Evolutionary conservation across 1,139 yeast species (phyloP).

Genomic region (Candida tetrigidarum): DNA sequence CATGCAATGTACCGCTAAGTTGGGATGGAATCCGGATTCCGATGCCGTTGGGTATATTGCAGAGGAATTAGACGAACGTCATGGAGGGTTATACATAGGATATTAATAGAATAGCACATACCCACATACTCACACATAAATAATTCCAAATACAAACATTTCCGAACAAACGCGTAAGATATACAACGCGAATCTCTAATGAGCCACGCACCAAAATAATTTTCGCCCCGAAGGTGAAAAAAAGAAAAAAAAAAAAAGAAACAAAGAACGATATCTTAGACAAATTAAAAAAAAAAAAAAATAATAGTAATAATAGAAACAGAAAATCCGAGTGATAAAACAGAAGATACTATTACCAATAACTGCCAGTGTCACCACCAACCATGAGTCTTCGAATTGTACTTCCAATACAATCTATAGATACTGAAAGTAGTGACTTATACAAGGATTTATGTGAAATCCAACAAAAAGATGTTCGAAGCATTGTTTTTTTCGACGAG

Average conservation of each 20-base stretch:
- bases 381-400: constrained; percentile 17
- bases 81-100: constrained; percentile 50
- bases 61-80: constrained; percentile 42
- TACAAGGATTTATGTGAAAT: constrained; percentile 5
- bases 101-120: constrained; percentile 31
- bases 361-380: neutral
- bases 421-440: constrained; percentile 5
- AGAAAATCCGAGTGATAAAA: neutral
- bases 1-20: constrained; percentile 69
- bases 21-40: constrained; percentile 87
- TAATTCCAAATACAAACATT: too few relatives aligned
- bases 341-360: neutral
- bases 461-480: constrained; percentile 4
- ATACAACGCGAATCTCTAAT: too few relatives aligned
- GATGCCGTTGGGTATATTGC: constrained; percentile 59
- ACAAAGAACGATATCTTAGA: neutral
- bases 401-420: constrained; percentile 12
- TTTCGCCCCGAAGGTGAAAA: too few relatives aligned
- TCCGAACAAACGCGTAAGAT: too few relatives aligned
- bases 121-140: too few relatives aligned
- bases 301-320: neutral
- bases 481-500: constrained; percentile 42
- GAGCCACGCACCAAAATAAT: too few relatives aligned
- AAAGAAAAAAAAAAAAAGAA: too few relatives aligned
- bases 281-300: neutral